Base-by-base conservation (phyloP, 2,329 filamentous ascomycete species). In the Cyphellophora attinorum region DNA sequence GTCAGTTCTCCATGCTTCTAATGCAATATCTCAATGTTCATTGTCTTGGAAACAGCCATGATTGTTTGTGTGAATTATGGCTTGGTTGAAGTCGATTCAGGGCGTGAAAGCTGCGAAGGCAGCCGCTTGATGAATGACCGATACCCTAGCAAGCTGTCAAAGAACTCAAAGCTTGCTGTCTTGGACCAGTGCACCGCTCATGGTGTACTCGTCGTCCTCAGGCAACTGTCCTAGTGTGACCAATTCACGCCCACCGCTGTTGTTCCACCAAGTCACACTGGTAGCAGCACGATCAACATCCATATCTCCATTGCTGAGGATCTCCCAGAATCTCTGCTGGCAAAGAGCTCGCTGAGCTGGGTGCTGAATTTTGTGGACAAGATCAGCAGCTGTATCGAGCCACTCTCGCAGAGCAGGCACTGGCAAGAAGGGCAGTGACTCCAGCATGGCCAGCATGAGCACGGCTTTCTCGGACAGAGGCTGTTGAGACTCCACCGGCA, bases 201-300 rank as follows among this genome's bases (percentile, higher is more conserved):
- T 76, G 42, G 62, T 62, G 17, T 55, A 53, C 10, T 58, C 55
- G 31, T 56, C 42, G 12, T 55, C 53, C 27, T 59, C 40, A 12
- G 40, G 34, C 8, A 39, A 47, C n/a, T 45, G 48, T 3, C 64
- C 71, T 51, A 61, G 69, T 2, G 76, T 44, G 4, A 77, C 62
- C 47, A 65, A 57, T 39, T 78, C 73, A 31, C 71, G 61, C 0
- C 76, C 76, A 3, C 75, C 74, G 39, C 71, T 55, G 55, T 74
- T 61, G 60, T 77, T 82, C 88, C 88, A 94, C 88, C 88, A 95
- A 2, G 76, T 74, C 12, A 93, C 81, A 31, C 81, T 85, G 19
- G 82, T 70, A 27, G 79, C 75, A 5, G 84, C 80, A 40, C 85
- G 72, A 53, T 93, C 83, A 15, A 93, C 79, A 57, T 94, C 86